These are phyloP conservation scores for Wickerhamiella parazyma DNA, from an alignment of 805 yeast genomes.

Conservation along the genomic window DNA sequence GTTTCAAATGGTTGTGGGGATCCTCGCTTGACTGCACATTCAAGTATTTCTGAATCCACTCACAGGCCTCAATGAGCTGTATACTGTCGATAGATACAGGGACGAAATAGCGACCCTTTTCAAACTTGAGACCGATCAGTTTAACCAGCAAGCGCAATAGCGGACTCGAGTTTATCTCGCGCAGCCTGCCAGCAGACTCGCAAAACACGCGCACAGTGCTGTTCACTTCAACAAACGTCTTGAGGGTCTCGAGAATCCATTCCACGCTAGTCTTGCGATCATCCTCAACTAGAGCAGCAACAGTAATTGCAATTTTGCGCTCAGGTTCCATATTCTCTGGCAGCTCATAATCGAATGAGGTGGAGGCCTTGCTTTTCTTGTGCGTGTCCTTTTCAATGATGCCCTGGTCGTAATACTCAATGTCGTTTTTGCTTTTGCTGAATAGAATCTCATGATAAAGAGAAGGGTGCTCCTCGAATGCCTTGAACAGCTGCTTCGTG, in stretches of 20 bases:
- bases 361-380: slow-evolving; percentile 10
- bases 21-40: slow-evolving; percentile 25
- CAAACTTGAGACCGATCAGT: slow-evolving; percentile 32
- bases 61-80: slow-evolving; percentile 26
- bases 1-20: slow-evolving; percentile 28
- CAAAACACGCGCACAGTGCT: slow-evolving; percentile 16
- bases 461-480: slow-evolving; percentile 37
- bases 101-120: slow-evolving; percentile 31
- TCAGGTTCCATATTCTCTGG: slow-evolving; percentile 26
- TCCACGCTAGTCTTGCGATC: slow-evolving; percentile 33
- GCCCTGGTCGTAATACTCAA: slow-evolving; percentile 49
- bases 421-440: slow-evolving; percentile 36
- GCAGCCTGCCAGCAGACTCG: slow-evolving; percentile 17
- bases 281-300: slow-evolving; percentile 35
- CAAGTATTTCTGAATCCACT: slow-evolving; percentile 33
- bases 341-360: slow-evolving; percentile 21
- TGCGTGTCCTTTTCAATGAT: slow-evolving; percentile 26
- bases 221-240: slow-evolving; percentile 18
- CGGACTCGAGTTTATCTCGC: slow-evolving; percentile 34
- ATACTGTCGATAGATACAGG: slow-evolving; percentile 25
- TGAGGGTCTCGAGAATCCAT: slow-evolving; percentile 32
- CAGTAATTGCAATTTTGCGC: slow-evolving; percentile 37
- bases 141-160: slow-evolving; percentile 36
- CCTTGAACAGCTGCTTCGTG: slow-evolving; percentile 43
- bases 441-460: slow-evolving; percentile 54